phyloP scores from a whole-genome alignment of 1,284 basidiomycete species.

The Sporisorium reilianum region DNA sequence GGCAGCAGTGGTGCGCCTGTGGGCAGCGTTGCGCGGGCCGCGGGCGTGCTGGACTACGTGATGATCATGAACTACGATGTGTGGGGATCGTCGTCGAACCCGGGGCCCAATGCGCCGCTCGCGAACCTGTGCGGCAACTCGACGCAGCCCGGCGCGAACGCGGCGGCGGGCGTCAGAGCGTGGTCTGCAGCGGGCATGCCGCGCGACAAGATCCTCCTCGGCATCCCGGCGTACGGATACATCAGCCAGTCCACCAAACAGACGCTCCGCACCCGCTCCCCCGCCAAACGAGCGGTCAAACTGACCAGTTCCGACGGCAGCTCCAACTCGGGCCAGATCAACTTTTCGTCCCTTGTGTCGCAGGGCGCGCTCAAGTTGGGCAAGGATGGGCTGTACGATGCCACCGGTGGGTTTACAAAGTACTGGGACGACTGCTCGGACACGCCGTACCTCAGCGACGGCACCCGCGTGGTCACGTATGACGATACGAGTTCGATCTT shows the following conservation, averaged over 20 bases:
- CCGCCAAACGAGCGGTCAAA: constrained; percentile 23
- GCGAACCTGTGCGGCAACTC: constrained; percentile 61
- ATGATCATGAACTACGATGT: constrained; percentile 68
- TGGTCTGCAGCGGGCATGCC: constrained; percentile 64
- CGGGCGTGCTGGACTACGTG: constrained; percentile 53
- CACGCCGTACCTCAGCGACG: constrained; percentile 58
- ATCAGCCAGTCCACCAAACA: constrained; percentile 33
- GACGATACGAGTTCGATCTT: constrained; percentile 59
- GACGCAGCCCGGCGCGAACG: constrained; percentile 55
- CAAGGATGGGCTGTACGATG: constrained; percentile 37
- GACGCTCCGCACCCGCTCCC: constrained; percentile 12
- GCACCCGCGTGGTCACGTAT: constrained; percentile 54
- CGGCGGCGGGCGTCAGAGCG: constrained; percentile 55
- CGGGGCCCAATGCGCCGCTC: constrained; percentile 62
- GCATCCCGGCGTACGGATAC: constrained; percentile 62
- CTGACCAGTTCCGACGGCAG: constrained; percentile 24
- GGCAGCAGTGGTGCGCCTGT: constrained; percentile 51
- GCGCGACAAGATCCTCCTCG: constrained; percentile 57
- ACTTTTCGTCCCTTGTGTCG: constrained; percentile 46
- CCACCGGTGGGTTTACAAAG: constrained; percentile 47
- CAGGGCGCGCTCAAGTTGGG: constrained; percentile 48
- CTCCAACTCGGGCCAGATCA: constrained; percentile 53
- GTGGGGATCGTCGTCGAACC: constrained; percentile 47
- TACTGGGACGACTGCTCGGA: constrained; percentile 65
- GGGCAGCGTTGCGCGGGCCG: constrained; percentile 44